Base-by-base conservation (phyloP, 2,329 filamentous ascomycete species). In the Zymoseptoria passerinii region DNA sequence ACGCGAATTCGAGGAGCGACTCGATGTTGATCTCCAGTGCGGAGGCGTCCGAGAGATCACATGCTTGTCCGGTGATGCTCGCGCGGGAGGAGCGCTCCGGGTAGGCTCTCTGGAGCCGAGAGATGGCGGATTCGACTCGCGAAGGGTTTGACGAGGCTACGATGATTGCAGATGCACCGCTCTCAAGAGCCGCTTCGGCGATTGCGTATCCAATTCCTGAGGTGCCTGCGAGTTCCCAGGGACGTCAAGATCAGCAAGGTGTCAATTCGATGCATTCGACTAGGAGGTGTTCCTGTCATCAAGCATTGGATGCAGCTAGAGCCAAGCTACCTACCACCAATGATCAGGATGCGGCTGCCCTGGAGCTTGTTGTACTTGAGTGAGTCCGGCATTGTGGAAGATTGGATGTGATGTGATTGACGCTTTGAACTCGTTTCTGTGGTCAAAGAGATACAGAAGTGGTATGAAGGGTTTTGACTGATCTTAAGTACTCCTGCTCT, bases 11-110 rank as follows among this genome's bases (percentile, higher is more conserved):
- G 48, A 81, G 73, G 5, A 81, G 70, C 5, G 62, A 61, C 50
- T 73, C 68, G 19, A 83, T 68, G 57, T 77, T 76, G 1, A 67
- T 60, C 57, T 79, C 75, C 2, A 80, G 71, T 1, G 70, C 72
- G 7, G 74, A 72, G 7, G 71, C 64, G 50, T 73, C 68, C 23
- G 73, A 70, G 0, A 83, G 73, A 55, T 80, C 73, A 53, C 75
- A 76, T 6, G 74, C 70, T 56, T 75, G 71, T 8, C 78, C 75
- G 8, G 13, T 28, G 8, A 56, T 50, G 49, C 18, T 23, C 23
- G 49, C 49, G 19, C 49, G 49, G 19, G 49, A 50, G 10, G 49
- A 50, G 49, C 20, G 49, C 16, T 50, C 49, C 49, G 49, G 49
- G 49, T 50, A 50, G 49, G 49, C n/a, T 18, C 20, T 50, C 7